Evolutionary conservation across 106 monocot genomes (phyloP), one percentile per base, ranked within the genome.

Genomic region (Dendrobium nobile): DNA sequence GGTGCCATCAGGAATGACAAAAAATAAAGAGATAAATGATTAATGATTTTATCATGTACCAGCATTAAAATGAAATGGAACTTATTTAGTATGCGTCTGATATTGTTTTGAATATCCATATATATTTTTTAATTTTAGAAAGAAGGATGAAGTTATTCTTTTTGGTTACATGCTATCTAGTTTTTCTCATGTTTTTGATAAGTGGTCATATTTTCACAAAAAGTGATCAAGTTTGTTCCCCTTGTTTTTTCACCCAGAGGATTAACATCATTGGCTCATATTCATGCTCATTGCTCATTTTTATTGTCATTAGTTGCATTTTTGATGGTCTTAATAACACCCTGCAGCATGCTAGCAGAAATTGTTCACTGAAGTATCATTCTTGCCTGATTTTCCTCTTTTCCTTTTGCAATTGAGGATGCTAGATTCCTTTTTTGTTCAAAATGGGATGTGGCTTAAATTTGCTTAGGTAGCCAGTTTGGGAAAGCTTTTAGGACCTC

Each of bases 401-500:
- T 33, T 31, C 24, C 16, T 74, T 74, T 43, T 74, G 13, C 40
- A 74, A 44, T 41, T 22, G 37, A 45, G 2, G 22, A 22, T 45
- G 15, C 47, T 76, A 47, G 27, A 47, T 76, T 76, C 27, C 27
- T 27, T 61, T 70, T 51, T 18, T 76, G 26, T 45, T 28, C 41
- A 51, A 7, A 76, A 47, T 48, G 9, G 77, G 17, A 41, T 73
- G 9, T 17, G 33, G 44, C 22, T 61, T 67, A 2, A 19, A 61
- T 65, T 77, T 85, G 6, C 6, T 58, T 82, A 95, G 98, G 98
- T 95, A 81, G 98, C 98, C 9, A 88, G 92, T 82, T 90, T 99
- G 83, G 98, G 98, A 33, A 95, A 95, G 78, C 74, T 99, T 85
- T 85, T 99, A 85, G 98, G 98, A 55, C 98, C 98, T 41, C 91